These are phyloP conservation scores for Sporothrix globosa DNA, from an alignment of 2,329 filamentous ascomycete genomes.

Conservation along the genomic window DNA sequence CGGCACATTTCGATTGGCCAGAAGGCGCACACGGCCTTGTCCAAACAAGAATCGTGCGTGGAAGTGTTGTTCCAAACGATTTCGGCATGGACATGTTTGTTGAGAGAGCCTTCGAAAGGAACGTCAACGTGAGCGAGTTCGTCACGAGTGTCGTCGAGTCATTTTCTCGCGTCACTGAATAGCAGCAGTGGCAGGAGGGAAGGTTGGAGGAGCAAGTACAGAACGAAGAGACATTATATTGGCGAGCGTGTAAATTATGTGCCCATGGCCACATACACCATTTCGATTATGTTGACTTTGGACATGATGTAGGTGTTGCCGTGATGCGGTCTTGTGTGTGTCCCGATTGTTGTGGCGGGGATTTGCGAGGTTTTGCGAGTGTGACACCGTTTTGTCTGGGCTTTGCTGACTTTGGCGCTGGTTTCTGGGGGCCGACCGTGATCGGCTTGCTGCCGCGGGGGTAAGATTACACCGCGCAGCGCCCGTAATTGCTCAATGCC, in stretches of 20 bases:
- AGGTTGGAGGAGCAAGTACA: no score
- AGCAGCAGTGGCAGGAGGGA: neutral
- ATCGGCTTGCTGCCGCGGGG: neutral
- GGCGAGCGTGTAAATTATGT: slow-evolving; percentile 2
- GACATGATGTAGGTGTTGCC: neutral
- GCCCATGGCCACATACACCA: neutral
- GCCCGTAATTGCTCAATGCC: slow-evolving; percentile 20
- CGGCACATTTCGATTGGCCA: slow-evolving; percentile 7
- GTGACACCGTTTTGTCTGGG: neutral
- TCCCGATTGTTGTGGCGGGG: neutral
- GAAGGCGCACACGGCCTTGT: neutral
- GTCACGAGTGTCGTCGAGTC: neutral
- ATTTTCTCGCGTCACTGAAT: neutral
- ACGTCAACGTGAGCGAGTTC: no score
- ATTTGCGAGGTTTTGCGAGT: neutral
- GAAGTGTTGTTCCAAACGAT: neutral
- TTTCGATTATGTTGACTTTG: neutral
- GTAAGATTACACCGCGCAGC: slow-evolving; percentile 26
- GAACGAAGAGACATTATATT: neutral
- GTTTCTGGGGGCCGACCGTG: neutral
- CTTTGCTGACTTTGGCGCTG: neutral
- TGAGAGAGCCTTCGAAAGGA: neutral
- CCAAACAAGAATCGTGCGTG: neutral
- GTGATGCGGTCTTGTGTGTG: neutral
- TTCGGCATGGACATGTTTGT: slow-evolving; percentile 9